phyloP scores from a whole-genome alignment of 2,329 filamentous ascomycete species.

The Talaromyces sp. region DNA sequence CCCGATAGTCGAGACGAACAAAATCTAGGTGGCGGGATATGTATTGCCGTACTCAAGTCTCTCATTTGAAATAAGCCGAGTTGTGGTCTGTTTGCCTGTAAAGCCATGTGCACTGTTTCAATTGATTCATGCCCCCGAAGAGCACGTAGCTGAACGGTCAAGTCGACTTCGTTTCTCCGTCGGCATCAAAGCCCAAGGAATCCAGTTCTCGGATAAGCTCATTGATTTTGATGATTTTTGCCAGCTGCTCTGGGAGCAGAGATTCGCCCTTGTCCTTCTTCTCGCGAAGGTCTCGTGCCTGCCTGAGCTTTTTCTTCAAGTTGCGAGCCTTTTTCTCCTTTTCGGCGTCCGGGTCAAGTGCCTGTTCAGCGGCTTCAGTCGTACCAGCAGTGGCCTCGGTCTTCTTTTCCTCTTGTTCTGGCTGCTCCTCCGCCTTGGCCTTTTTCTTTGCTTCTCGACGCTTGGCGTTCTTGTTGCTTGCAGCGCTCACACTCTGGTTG shows the following conservation, averaged over 20 bases:
- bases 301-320: slow-evolving; percentile 88
- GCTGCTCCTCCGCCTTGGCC: slow-evolving; percentile 33
- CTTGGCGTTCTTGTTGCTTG: slow-evolving; percentile 84
- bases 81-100: background rate
- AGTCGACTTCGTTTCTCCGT: slow-evolving; percentile 55
- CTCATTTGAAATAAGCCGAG: background rate
- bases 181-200: slow-evolving; percentile 73
- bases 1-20: background rate
- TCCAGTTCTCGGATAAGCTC: slow-evolving; percentile 88
- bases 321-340: slow-evolving; percentile 90
- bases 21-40: background rate
- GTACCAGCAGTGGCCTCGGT: slow-evolving; percentile 2
- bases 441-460: slow-evolving; percentile 62
- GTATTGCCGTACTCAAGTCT: background rate
- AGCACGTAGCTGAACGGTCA: background rate
- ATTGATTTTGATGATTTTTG: slow-evolving; percentile 95
- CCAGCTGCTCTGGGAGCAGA: slow-evolving; percentile 87
- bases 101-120: background rate
- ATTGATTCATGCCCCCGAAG: background rate
- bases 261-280: slow-evolving; percentile 85
- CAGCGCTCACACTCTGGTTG: slow-evolving; percentile 45
- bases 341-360: slow-evolving; percentile 65
- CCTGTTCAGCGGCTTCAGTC: slow-evolving; percentile 12
- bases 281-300: slow-evolving; percentile 81
- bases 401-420: slow-evolving; percentile 26